Base-by-base conservation (phyloP, 768 basidiomycete genomes). In the Hypholoma sublateritium region DNA sequence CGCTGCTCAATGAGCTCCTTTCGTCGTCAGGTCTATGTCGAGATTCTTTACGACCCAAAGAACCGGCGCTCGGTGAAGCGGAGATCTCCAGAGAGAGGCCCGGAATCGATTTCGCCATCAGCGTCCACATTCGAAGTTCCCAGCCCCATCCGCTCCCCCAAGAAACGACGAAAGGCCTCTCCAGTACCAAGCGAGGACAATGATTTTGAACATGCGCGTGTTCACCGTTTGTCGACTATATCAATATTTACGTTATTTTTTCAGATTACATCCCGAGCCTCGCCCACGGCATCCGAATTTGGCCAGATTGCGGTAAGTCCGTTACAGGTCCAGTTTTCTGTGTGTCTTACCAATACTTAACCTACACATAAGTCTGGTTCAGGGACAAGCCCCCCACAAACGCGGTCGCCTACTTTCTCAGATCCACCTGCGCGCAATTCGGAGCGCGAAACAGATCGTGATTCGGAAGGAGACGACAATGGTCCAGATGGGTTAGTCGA, bases 271-370 rank as follows among this genome's bases (percentile, higher is more conserved):
- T 36, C 8, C 25, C 52, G 24, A n/a, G n/a, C 22, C 32, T 69
- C 68, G 5, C 68, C 69, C 11, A 68, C 69, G 8, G 55, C 62
- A 8, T 70, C 69, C 16, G 63, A 65, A 24, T 59, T 56, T 58
- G 34, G 22, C 1, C 39, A 51, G 19, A n/a, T 22, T 4, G 32
- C 16, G 16, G 51, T 52, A 37, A 41, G 51, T 53, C 19, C 19
- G 14, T 16, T n/a, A 17, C 28, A 7, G 28, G 28, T 32, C 19
- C 39, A 41, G 11, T 7, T 32, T 34, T 17, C 25, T 17, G 17
- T 28, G 13, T 44, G 9, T 16, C 28, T 34, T n/a, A 35, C 14
- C 41, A 14, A 43, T 35, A 25, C 14, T 16, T 25, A 43, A n/a
- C 5, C 8, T 21, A 9, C 5, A 32, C 16, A 14, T 16, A 17